Evolutionary conservation across 768 basidiomycete species (phyloP).

Genomic region (Gyrodon lividus): DNA sequence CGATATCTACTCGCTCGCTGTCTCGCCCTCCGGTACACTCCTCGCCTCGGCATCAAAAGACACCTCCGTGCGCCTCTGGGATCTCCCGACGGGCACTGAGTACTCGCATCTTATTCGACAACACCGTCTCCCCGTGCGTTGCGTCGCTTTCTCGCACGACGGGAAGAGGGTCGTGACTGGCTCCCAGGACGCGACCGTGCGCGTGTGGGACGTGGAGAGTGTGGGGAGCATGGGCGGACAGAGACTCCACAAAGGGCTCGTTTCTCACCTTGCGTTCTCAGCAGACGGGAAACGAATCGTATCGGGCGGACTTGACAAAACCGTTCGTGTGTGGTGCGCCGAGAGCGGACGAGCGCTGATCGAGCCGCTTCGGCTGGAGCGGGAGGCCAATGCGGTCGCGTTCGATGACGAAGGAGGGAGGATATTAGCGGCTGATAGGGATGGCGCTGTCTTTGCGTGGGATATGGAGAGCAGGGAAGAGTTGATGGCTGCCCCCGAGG

Average conservation of each 20-base stretch:
- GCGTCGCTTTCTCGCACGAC: conserved; percentile 28
- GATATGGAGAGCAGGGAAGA: conserved; percentile 20
- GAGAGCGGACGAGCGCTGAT: conserved; percentile 19
- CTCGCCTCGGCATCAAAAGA: conserved; percentile 34
- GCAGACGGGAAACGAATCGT: conserved; percentile 26
- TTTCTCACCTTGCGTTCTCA: conserved; percentile 28
- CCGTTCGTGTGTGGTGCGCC: conserved; percentile 30
- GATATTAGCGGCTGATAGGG: conserved; percentile 27
- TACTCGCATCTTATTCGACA: conserved; percentile 27
- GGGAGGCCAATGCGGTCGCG: conserved; percentile 19
- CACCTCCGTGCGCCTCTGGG: conserved; percentile 32
- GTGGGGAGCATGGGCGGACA: conserved; percentile 25
- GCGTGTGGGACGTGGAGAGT: conserved; percentile 32
- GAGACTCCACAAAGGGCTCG: conserved; percentile 28
- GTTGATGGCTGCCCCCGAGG: conserved; percentile 18
- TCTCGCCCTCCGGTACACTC: conserved; percentile 30
- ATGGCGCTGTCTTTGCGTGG: conserved; percentile 27
- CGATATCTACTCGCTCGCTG: conserved; percentile 24
- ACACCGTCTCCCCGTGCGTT: conserved; percentile 25
- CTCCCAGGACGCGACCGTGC: conserved; percentile 24
- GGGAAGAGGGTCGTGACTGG: conserved; percentile 30
- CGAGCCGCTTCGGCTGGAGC: conserved; percentile 22
- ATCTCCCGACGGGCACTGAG: conserved; percentile 16
- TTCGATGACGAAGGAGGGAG: conserved; percentile 18
- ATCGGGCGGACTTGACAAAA: conserved; percentile 31